A percentile compares a stretch with the other conserved stretches of the same genome.
phyloP scores from a whole-genome alignment of 352 stramenopile genomes.

The Phytophthora pinifolia region DNA sequence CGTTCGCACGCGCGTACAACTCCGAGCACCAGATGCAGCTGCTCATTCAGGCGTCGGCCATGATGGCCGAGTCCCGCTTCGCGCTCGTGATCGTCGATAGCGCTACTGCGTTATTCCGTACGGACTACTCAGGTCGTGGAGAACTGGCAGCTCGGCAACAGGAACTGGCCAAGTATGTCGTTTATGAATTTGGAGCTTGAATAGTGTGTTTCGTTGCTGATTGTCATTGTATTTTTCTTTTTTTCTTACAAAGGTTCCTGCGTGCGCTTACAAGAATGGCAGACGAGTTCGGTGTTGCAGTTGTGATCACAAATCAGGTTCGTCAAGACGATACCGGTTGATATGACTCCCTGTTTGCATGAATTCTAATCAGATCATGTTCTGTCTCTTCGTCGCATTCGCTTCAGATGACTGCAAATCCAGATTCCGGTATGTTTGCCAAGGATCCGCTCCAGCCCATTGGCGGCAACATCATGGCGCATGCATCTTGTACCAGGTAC shows the following conservation, averaged over 20 bases:
- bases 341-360: not conserved
- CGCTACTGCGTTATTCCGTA: conserved; percentile 98
- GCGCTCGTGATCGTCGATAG: conserved; percentile 97
- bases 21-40: conserved; percentile 99
- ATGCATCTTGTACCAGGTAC: conserved; percentile 81
- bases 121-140: conserved; percentile 98
- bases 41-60: conserved; percentile 96
- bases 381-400: not conserved
- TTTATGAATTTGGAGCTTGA: not conserved
- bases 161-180: conserved; percentile 75
- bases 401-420: conserved; percentile 85
- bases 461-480: conserved; percentile 90
- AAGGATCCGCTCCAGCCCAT: conserved; percentile 91
- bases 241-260: conserved; percentile 89
- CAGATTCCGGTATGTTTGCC: conserved; percentile 89
- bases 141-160: conserved; percentile 96
- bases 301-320: conserved; percentile 90
- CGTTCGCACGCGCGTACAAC: conserved; percentile 99
- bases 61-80: conserved; percentile 98
- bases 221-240: not conserved
- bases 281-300: conserved; percentile 99
- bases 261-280: conserved; percentile 96
- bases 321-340: too few species aligned
- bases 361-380: not conserved
- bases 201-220: not conserved